A percentile compares a stretch with the other conserved stretches of the same genome.
These are phyloP conservation scores for Drechslerella coelobrocha DNA, from an alignment of 2,329 filamentous ascomycete species.

Conservation along the genomic window DNA sequence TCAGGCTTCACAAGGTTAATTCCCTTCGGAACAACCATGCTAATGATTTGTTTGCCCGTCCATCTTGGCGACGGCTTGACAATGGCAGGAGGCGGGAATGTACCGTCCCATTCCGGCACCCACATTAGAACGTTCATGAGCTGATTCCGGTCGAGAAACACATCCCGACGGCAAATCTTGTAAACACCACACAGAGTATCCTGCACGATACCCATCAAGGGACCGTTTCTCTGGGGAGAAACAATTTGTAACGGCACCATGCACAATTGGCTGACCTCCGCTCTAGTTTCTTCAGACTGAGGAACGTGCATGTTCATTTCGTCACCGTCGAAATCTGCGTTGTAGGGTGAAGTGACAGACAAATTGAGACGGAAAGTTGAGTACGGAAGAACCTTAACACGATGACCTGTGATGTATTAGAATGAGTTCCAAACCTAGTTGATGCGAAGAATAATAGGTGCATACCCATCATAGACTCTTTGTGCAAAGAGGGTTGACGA, in stretches of 20 bases:
- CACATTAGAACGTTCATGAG: conserved; percentile 98
- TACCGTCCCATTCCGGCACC: conserved; percentile 97
- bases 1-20: conserved; percentile 75
- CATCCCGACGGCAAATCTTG: conserved; percentile 92
- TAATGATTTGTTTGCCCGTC: conserved; percentile 98
- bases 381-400: conserved; percentile 97
- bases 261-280: conserved; percentile 91
- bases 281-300: conserved; percentile 93
- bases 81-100: conserved; percentile 92
- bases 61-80: conserved; percentile 88
- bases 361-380: conserved; percentile 97
- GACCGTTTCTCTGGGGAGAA: conserved; percentile 93
- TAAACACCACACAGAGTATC: conserved; percentile 96
- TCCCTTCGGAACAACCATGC: conserved; percentile 85
- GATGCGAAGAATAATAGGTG: conserved; percentile 4
- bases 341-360: conserved; percentile 97
- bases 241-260: conserved; percentile 99
- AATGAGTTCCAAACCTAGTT: conserved; percentile 36
- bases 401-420: conserved; percentile 63
- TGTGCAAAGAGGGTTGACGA: conserved; percentile 97
- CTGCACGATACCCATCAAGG: conserved; percentile 99
- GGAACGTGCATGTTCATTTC: conserved; percentile 99
- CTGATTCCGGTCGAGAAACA: conserved; percentile 85
- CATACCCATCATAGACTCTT: conserved; percentile 97
- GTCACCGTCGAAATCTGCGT: conserved; percentile 99